Evolutionary conservation across 345 rosid genomes (phyloP).

Genomic region (Aethionema arabicum): DNA sequence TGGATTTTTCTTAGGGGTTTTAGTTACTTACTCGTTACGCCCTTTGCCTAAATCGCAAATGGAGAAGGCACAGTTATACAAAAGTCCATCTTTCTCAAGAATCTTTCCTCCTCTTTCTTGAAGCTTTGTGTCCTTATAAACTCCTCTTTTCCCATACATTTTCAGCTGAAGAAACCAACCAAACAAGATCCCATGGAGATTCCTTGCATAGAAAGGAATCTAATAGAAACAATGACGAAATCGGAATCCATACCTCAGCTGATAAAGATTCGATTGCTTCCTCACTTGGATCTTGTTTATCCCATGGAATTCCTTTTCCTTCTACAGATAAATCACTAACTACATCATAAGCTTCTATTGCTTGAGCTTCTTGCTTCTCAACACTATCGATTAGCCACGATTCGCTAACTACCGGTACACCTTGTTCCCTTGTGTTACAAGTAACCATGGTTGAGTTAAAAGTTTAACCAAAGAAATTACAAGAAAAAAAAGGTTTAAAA

Average conservation of each 20-base stretch:
- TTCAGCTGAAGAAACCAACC: slow-evolving; percentile 51
- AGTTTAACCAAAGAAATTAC: background rate
- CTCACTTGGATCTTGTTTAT: slow-evolving; percentile 60
- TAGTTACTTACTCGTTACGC: slow-evolving; percentile 49
- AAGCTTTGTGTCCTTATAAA: slow-evolving; percentile 58
- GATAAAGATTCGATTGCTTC: slow-evolving; percentile 57
- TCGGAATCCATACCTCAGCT: slow-evolving; percentile 40
- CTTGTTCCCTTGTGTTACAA: slow-evolving; percentile 48
- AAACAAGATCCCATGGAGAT: background rate
- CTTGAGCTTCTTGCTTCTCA: slow-evolving; percentile 66
- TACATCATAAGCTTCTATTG: slow-evolving; percentile 61
- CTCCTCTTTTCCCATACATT: slow-evolving; percentile 66
- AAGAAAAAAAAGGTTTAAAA: background rate
- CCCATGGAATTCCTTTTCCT: slow-evolving; percentile 70
- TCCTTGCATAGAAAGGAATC: too few relatives aligned
- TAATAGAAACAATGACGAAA: background rate
- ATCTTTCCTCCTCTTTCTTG: slow-evolving; percentile 57
- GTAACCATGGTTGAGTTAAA: background rate
- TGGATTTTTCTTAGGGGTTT: background rate
- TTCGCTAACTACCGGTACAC: slow-evolving; percentile 58
- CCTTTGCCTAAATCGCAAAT: slow-evolving; percentile 65
- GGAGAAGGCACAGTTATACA: slow-evolving; percentile 73
- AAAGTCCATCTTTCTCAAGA: slow-evolving; percentile 62
- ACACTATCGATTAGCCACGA: slow-evolving; percentile 71
- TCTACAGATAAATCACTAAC: slow-evolving; percentile 58